Evolutionary conservation across 1,139 yeast species (phyloP).

Genomic region (Hanseniaspora uvarum): DNA sequence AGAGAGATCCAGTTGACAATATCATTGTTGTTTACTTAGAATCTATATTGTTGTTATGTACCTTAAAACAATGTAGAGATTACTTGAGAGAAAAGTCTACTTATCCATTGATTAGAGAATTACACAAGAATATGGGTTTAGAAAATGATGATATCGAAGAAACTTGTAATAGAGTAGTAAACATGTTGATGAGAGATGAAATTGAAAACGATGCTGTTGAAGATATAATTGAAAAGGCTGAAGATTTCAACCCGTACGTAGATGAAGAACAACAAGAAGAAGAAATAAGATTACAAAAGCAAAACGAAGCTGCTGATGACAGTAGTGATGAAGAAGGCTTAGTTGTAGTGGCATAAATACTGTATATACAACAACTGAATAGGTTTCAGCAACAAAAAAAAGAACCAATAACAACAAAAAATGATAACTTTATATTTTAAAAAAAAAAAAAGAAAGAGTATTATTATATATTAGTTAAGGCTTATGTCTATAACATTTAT

Average conservation of each 20-base stretch:
- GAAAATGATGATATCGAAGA: conserved; percentile 59
- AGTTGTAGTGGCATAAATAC: conserved; percentile 30
- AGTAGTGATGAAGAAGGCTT: conserved; percentile 28
- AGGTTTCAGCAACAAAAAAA: background rate
- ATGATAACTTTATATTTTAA: background rate
- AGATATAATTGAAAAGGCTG: conserved; percentile 40
- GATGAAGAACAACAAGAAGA: conserved; percentile 28
- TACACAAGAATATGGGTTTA: conserved; percentile 49
- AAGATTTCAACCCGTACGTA: conserved; percentile 27
- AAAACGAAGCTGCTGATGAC: conserved; percentile 21
- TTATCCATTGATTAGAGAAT: conserved; percentile 72
- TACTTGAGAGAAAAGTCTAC: conserved; percentile 66
- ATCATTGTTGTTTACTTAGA: conserved; percentile 67
- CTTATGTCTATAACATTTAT: background rate
- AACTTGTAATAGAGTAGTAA: conserved; percentile 64
- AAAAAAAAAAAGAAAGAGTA: background rate
- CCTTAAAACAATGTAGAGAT: conserved; percentile 64
- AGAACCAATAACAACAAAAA: too few species aligned
- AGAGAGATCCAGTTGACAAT: conserved; percentile 60
- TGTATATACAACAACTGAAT: background rate
- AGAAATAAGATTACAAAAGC: conserved; percentile 19
- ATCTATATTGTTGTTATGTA: conserved; percentile 63
- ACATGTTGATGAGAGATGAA: conserved; percentile 87
- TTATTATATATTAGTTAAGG: background rate
- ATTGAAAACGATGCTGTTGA: conserved; percentile 45